Base-by-base conservation (phyloP, 192 early-diverging fungal species). In the Physocladia obscura region DNA sequence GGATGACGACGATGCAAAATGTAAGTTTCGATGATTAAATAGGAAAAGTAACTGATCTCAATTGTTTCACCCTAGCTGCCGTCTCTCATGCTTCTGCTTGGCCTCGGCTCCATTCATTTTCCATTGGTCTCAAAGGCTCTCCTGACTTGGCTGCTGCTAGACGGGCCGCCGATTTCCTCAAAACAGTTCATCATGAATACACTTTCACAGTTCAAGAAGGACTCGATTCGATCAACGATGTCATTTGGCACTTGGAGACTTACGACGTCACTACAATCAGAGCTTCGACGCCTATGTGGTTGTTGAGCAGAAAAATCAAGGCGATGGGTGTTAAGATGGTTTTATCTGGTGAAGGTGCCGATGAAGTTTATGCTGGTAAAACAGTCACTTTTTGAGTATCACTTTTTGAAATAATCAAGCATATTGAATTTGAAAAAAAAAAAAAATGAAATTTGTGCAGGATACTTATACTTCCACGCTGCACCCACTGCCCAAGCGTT, bases 271-370 rank as follows among this genome's bases (percentile, higher is more conserved):
- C 97, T 32, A 98, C 97, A 31, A 87, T 98, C 70, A 89, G 97
- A 48, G 97, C 97, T 2, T 94, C 92, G 26, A 98, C 97, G n/a
- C 97, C 97, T 61, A 98, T 98, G 97, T 98, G 97, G 81, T 87
- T 98, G 37, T 80, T 98, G 44, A 94, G 92, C 62, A 90, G 97
- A 67, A 96, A 95, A 84, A 96, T 98, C 87, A 98, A 95, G 79
- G 92, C 94, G 36, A 94, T 93, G 74, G 95, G 97, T 39, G 97
- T 98, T 79, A 98, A 98, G 88, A 98, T 98, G 97, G 97, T 98
- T 6, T 83, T 98, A 15, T 92, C 89, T 67, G 97, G 97, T 52
- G 97, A 98, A 77, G 97, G 97, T 57, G 80, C 89, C 49, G 97
- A 98, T 76, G 97, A 98, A 82, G 89, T 98, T 24, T 93, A 95